phyloP scores from a whole-genome alignment of 306 rosid species.

The Lupinus albus region DNA sequence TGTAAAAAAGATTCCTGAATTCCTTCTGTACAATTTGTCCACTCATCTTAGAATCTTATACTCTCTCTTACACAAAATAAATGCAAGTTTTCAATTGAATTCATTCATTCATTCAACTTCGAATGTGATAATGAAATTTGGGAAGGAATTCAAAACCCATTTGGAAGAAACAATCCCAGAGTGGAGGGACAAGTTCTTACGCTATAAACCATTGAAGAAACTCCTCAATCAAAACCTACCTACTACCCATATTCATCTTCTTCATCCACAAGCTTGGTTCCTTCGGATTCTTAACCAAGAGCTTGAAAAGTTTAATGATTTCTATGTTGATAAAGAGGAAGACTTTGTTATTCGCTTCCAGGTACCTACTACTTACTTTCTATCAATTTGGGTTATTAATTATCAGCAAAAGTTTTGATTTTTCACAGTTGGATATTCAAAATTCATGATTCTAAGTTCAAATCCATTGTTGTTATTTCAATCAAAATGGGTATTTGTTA shows the following conservation, averaged over 20 bases:
- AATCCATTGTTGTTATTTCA: background rate
- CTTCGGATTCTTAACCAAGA: slow-evolving; percentile 71
- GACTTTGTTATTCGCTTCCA: slow-evolving; percentile 89
- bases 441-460: background rate
- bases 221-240: slow-evolving; percentile 59
- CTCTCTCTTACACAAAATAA: background rate
- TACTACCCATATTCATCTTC: slow-evolving; percentile 17
- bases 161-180: slow-evolving; percentile 90
- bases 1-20: too few relatives aligned
- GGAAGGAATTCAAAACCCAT: slow-evolving; percentile 86
- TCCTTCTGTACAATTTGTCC: background rate
- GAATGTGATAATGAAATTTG: slow-evolving; percentile 70
- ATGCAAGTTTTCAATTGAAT: background rate
- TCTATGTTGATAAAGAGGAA: slow-evolving; percentile 87
- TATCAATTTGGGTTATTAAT: too few relatives aligned
- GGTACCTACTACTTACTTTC: slow-evolving; percentile 39
- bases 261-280: slow-evolving; percentile 61
- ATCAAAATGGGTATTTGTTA: slow-evolving; percentile 11
- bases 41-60: background rate
- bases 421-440: slow-evolving; percentile 22
- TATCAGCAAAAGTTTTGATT: background rate
- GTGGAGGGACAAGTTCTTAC: slow-evolving; percentile 96
- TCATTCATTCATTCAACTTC: slow-evolving; percentile 7
- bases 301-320: slow-evolving; percentile 85
- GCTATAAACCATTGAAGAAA: slow-evolving; percentile 89